Percentiles rank a stretch among this genome's conserved stretches.
Evolutionary conservation across 306 rosid species (phyloP).

Genomic region (Lathyrus sativus): DNA sequence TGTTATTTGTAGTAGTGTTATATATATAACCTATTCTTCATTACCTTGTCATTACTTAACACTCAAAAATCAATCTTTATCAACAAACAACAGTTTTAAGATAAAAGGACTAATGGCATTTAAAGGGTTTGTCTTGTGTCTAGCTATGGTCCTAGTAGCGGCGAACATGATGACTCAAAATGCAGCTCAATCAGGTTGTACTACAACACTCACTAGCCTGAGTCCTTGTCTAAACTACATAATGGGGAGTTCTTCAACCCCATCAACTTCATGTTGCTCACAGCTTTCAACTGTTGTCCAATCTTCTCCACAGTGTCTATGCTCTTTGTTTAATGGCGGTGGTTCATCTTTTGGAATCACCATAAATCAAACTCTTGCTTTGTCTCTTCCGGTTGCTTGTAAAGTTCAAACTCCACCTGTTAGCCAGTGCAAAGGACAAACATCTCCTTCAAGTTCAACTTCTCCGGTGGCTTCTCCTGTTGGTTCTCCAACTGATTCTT

Average conservation of each 20-base stretch:
- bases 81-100: neutral
- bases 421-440: conserved; percentile 44
- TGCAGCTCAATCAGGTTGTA: conserved; percentile 63
- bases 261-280: conserved; percentile 72
- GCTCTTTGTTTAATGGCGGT: conserved; percentile 63
- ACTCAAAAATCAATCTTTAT: neutral
- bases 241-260: conserved; percentile 62
- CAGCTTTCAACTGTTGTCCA: conserved; percentile 62
- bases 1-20: too few relatives aligned
- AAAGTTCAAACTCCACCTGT: conserved; percentile 65
- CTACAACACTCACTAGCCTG: conserved; percentile 46
- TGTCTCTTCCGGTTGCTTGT: conserved; percentile 67
- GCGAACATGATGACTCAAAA: conserved; percentile 40
- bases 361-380: conserved; percentile 64
- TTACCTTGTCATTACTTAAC: neutral
- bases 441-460: conserved; percentile 35
- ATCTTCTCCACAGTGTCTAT: conserved; percentile 74
- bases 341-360: conserved; percentile 55
- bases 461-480: conserved; percentile 50
- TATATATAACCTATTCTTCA: conserved; percentile 30
- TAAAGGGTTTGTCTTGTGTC: conserved; percentile 34
- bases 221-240: conserved; percentile 64
- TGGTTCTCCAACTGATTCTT: conserved; percentile 50
- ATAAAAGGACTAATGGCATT: conserved; percentile 38
- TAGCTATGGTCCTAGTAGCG: conserved; percentile 40